Evolutionary conservation across 1,284 basidiomycete species (phyloP), one percentile per base, ranked within the genome.

Genomic region (Cryptococcus depauperatus): DNA sequence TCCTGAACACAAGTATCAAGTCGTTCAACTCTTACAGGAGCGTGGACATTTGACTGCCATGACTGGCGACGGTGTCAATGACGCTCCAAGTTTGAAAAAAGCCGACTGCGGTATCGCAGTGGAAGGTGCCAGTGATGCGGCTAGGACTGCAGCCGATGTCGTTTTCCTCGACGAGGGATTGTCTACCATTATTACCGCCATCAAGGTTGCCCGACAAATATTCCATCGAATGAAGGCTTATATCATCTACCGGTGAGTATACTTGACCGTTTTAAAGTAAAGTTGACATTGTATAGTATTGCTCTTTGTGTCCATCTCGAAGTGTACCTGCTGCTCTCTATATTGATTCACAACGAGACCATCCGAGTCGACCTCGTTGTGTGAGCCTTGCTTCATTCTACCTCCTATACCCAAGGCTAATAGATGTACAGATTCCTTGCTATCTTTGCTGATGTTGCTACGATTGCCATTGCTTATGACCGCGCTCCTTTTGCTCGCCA

Each of bases 81-180:
- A 78, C 51, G 71, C 73, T 5, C 76, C 76, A 3, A 70, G 75
- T 58, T 62, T 77, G 46, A 76, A 76, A 55, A 70, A 73, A 43
- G 77, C 79, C 3, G 77, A 77, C 42, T 76, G 80, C 35, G 79
- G 79, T 41, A 79, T 83, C 51, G 81, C 78, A 6, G 83, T 84
- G 76, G 63, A 71, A 44, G 76, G 74, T 16, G 81, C 81, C 5
- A 77, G 76, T 3, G 81, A 83, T 55, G 80, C 82, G 18, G 81
- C 81, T n/a, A 67, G 73, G 47, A 72, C 73, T 29, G 74, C 74
- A 3, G 75, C 77, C 6, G 80, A 82, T 58, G 72, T 83, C 39
- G 76, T 77, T 42, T 78, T 78, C 70, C 68, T 77, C 25, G 71
- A 73, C 56, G 72, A 73, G 54, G 71, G 71, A 62, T 57, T 73